These are phyloP conservation scores for Actinidia chinensis DNA, from an alignment of 179 eudicot species.

Conservation along the genomic window DNA sequence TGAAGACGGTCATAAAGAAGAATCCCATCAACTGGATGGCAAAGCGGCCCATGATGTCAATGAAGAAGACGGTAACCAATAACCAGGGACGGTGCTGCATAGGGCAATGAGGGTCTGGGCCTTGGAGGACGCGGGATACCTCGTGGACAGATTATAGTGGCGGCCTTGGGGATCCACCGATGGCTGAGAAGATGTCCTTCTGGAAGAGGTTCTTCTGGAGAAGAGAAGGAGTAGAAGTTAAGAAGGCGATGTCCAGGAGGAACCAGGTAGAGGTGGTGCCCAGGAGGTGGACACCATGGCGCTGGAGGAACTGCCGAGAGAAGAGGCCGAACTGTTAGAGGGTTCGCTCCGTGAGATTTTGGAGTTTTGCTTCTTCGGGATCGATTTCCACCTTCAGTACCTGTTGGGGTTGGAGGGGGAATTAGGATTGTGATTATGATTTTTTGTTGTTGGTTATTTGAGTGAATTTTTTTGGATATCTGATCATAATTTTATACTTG, in stretches of 20 bases:
- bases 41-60: constrained; percentile 32
- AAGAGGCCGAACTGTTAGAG: constrained; percentile 20
- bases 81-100: constrained; percentile 46
- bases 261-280: constrained; percentile 42
- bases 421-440: too few relatives aligned
- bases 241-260: constrained; percentile 35
- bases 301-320: constrained; percentile 21
- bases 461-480: too few relatives aligned
- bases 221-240: too few relatives aligned
- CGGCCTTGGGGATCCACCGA: constrained; percentile 31
- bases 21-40: constrained; percentile 33
- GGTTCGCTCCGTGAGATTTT: neutral
- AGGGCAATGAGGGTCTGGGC: constrained; percentile 48
- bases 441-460: too few relatives aligned
- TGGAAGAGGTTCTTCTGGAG: constrained; percentile 40
- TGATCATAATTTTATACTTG: too few relatives aligned
- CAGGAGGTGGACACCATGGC: constrained; percentile 31
- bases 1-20: constrained; percentile 40
- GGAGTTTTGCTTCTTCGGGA: constrained; percentile 22
- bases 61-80: constrained; percentile 44
- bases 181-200: constrained; percentile 33
- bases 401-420: neutral
- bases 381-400: constrained; percentile 27
- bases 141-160: constrained; percentile 28
- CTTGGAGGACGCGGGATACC: constrained; percentile 30